These are phyloP conservation scores for Saccharum spontaneum DNA, from an alignment of 176 grass and related monocot genomes.

Conservation along the genomic window DNA sequence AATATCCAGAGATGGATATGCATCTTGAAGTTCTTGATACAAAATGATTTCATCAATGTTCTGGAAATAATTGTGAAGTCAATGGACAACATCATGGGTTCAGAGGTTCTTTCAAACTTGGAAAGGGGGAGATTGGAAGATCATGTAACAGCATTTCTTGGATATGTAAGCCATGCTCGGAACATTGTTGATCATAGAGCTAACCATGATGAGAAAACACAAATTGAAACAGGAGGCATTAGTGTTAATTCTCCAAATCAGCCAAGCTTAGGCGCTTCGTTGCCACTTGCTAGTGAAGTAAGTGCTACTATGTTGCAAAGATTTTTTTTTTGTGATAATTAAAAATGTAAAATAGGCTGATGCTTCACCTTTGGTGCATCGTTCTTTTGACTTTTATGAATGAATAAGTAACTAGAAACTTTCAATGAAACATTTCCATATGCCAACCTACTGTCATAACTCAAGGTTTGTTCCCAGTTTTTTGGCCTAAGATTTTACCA, in stretches of 20 bases:
- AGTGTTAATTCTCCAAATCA: constrained; percentile 25
- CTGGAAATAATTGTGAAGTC: constrained; percentile 66
- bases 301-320: constrained; percentile 37
- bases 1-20: constrained; percentile 73
- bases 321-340: background rate
- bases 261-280: constrained; percentile 21
- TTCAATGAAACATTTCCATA: background rate
- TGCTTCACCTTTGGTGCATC: background rate
- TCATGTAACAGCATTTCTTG: constrained; percentile 59
- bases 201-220: constrained; percentile 26
- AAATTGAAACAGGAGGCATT: constrained; percentile 31
- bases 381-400: background rate
- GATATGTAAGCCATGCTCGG: constrained; percentile 55
- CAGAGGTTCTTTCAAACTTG: constrained; percentile 61
- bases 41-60: constrained; percentile 60
- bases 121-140: constrained; percentile 56
- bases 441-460: background rate
- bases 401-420: background rate
- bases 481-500: background rate
- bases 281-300: constrained; percentile 53
- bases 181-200: constrained; percentile 43
- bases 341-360: background rate
- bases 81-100: constrained; percentile 51
- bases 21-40: constrained; percentile 70
- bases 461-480: background rate